Base-by-base conservation (phyloP, 2,329 filamentous ascomycete genomes). In the Tolypocladium tundrense region DNA sequence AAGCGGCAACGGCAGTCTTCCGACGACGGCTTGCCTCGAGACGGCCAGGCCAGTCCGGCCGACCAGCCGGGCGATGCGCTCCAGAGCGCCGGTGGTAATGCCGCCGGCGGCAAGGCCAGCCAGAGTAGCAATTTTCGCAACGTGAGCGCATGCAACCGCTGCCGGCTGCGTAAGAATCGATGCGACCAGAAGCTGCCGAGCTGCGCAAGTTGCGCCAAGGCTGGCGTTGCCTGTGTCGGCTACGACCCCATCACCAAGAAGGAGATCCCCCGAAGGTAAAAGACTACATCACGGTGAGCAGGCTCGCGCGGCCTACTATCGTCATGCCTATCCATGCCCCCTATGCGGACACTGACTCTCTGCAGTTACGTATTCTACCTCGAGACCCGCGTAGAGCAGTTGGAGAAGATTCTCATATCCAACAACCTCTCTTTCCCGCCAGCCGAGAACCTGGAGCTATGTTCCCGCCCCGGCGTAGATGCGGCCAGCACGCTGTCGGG, bases 211-310 rank as follows among this genome's bases (percentile, higher is more conserved):
- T 97, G 93, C 74, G 91, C 92, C 71, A 97, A 97, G 76, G 92
- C 90, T n/a, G 83, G 84, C 59, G 90, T 95, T 52, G 87, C 89
- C 64, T 97, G 94, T 71, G 91, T 97, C 55, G 93, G 93, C 61
- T 97, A 96, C 72, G 93, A 97, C 70, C 92, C 93, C 40, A 96
- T 97, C 68, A 96, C 91, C 31, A 97, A 97, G 79, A 87, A 90
- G 69, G 91, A 97, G 74, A 96, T 97, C 59, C 93, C 93, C 54
- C 84, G 92, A 73, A 91, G 87, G 78, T 96, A 87, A 76, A 88
- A 10, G 2, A 13, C 31, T 11, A 7, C 48, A n/a, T 19, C 27
- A 21, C 4, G 6, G 31, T 51, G 13, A 16, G 14, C 13, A 39
- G 37, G 37, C 37, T 16, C 13, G 37, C 37, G 37, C 37, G 10